Conservation (phyloP, 2,329 filamentous ascomycete species). For the Pestalotiopsis sp. region DNA sequence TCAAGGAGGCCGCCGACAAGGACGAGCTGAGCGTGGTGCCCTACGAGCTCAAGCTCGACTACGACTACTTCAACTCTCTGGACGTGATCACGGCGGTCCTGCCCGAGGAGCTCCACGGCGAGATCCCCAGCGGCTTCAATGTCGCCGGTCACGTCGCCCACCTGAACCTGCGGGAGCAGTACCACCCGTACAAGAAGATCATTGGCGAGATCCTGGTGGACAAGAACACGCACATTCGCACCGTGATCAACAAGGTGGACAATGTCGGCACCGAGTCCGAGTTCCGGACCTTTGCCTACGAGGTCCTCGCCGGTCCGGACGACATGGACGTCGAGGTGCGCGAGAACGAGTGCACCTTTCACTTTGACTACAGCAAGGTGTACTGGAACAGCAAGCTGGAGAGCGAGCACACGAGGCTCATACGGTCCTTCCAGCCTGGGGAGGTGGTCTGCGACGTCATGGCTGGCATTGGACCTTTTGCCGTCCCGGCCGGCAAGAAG, state of each 20-base stretch:
- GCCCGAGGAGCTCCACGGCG: constrained; percentile 77
- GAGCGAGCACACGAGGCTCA: constrained; percentile 82
- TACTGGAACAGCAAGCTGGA: constrained; percentile 97
- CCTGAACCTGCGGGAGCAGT: constrained; percentile 83
- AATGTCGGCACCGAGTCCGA: constrained; percentile 83
- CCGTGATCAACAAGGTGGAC: constrained; percentile 95
- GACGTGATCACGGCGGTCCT: constrained; percentile 85
- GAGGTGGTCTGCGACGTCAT: constrained; percentile 96
- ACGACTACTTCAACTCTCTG: constrained; percentile 64
- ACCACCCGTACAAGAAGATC: constrained; percentile 81
- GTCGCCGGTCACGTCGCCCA: constrained; percentile 91
- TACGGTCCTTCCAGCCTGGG: constrained; percentile 76
- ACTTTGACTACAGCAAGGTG: constrained; percentile 92
- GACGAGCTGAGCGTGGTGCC: constrained; percentile 74
- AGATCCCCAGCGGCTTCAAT: constrained; percentile 85
- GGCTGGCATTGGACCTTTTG: constrained; percentile 96
- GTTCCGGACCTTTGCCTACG: constrained; percentile 91
- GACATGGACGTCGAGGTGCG: constrained; percentile 82
- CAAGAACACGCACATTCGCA: constrained; percentile 81
- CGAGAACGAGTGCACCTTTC: constrained; percentile 84
- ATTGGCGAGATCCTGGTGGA: constrained; percentile 86
- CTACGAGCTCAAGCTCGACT: constrained; percentile 76
- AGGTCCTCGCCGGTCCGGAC: constrained; percentile 79
- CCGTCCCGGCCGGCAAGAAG: constrained; percentile 86
- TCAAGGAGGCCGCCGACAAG: constrained; percentile 69